phyloP scores from a whole-genome alignment of 164 flowering plant genomes.

The Macadamia integrifolia region DNA sequence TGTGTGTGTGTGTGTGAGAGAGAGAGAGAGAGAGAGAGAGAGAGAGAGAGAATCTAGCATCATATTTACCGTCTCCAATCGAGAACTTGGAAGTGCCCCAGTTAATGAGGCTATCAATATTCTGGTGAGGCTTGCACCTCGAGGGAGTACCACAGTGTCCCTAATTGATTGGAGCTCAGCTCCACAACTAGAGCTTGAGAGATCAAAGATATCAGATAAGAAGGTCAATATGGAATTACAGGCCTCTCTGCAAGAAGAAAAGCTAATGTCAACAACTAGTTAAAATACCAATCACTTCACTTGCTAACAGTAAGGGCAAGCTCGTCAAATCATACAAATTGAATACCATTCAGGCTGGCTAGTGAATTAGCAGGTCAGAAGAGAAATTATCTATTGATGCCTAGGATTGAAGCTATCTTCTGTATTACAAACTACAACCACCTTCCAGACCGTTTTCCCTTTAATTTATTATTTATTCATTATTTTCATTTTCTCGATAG shows the following conservation, averaged over 20 bases:
- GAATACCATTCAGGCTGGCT: background rate
- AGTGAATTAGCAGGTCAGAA: background rate
- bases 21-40: background rate
- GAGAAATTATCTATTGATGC: background rate
- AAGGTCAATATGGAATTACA: constrained; percentile 88
- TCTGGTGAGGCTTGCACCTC: constrained; percentile 75
- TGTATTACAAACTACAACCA: too few relatives aligned
- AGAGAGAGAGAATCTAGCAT: constrained; percentile 3
- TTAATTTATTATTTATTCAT: too few relatives aligned
- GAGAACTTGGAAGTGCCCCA: constrained; percentile 92
- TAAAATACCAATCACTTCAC: background rate
- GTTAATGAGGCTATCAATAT: constrained; percentile 81
- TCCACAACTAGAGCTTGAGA: constrained; percentile 52
- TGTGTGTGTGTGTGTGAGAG: too few relatives aligned
- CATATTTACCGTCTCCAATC: constrained; percentile 63
- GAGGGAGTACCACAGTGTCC: constrained; percentile 72
- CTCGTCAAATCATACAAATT: background rate
- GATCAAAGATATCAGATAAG: constrained; percentile 80
- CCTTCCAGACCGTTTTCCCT: too few relatives aligned
- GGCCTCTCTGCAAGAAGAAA: constrained; percentile 72
- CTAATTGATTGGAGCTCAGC: constrained; percentile 50
- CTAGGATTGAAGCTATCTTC: too few relatives aligned
- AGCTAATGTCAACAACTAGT: background rate
- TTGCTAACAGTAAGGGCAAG: background rate
- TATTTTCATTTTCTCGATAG: too few relatives aligned